Evolutionary conservation across 2,329 filamentous ascomycete genomes (phyloP).

Genomic region (Sporothrix pallida): DNA sequence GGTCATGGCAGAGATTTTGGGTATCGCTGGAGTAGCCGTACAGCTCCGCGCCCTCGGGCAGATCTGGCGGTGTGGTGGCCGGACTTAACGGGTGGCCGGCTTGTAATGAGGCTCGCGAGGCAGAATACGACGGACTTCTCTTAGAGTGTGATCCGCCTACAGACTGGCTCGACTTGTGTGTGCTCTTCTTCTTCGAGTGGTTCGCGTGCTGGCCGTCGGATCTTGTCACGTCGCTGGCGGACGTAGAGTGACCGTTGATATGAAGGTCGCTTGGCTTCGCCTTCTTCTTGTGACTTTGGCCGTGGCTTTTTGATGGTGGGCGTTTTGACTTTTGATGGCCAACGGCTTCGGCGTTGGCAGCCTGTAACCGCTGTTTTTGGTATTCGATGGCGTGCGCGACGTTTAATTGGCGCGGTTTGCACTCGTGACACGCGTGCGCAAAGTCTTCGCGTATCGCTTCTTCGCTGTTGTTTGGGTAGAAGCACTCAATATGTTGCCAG

Average conservation of each 20-base stretch:
- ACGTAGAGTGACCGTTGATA: conserved; percentile 68
- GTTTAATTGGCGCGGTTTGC: conserved; percentile 78
- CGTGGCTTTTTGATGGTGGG: conserved; percentile 74
- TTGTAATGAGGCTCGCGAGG: conserved; percentile 55
- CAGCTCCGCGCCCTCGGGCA: conserved; percentile 65
- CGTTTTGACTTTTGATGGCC: conserved; percentile 76
- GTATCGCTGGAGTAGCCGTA: conserved; percentile 79
- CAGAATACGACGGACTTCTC: conserved; percentile 68
- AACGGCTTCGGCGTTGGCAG: conserved; percentile 52
- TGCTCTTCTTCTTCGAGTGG: conserved; percentile 77
- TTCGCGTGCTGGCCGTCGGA: conserved; percentile 51
- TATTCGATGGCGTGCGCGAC: conserved; percentile 75
- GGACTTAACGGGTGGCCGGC: conserved; percentile 71
- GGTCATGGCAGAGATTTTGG: conserved; percentile 72
- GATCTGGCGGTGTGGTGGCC: conserved; percentile 73
- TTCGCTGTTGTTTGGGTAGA: conserved; percentile 77
- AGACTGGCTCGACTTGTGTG: conserved; percentile 79
- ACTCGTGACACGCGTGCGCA: conserved; percentile 87
- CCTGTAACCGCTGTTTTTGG: conserved; percentile 64
- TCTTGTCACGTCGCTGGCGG: conserved; percentile 62
- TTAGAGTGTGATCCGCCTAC: conserved; percentile 70
- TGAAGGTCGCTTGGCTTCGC: conserved; percentile 71
- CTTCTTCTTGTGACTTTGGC: conserved; percentile 76
- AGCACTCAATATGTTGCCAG: conserved; percentile 98
- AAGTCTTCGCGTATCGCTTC: conserved; percentile 73